Percentiles rank a stretch among this genome's conserved stretches.
phyloP scores from a whole-genome alignment of 2,329 filamentous ascomycete species.

The Pestalotiopsis sp. region DNA sequence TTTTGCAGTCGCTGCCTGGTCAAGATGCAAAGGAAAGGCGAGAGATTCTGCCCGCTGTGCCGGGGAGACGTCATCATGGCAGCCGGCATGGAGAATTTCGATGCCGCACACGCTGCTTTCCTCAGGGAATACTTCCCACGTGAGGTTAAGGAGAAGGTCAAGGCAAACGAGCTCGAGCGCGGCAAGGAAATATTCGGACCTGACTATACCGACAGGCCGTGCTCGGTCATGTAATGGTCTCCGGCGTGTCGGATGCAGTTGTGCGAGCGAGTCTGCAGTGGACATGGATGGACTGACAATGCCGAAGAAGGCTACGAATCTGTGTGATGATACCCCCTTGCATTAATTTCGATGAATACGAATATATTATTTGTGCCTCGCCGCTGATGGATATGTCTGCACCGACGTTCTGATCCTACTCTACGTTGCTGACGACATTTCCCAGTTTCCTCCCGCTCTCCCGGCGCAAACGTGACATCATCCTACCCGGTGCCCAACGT shows the following conservation, averaged over 20 bases:
- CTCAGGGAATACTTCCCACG: slow-evolving; percentile 76
- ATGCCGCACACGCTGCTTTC: slow-evolving; percentile 68
- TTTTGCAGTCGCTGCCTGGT: slow-evolving; percentile 87
- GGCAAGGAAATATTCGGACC: slow-evolving; percentile 74
- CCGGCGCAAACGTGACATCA: background rate
- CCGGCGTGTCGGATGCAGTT: background rate
- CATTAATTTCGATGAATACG: background rate
- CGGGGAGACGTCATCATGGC: slow-evolving; percentile 70
- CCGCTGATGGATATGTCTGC: too few relatives aligned
- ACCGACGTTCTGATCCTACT: too few relatives aligned
- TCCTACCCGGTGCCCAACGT: background rate
- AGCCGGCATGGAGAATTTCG: slow-evolving; percentile 73
- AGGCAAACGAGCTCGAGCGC: slow-evolving; percentile 75
- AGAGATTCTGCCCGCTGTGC: slow-evolving; percentile 76
- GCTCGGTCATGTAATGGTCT: slow-evolving; percentile 58
- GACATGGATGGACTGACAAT: background rate
- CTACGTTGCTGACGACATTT: background rate
- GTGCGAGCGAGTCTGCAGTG: background rate
- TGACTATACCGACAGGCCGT: slow-evolving; percentile 61
- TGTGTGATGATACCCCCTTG: slow-evolving; percentile 3
- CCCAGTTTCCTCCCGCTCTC: background rate
- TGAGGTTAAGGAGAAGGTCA: slow-evolving; percentile 68
- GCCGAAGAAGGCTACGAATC: background rate
- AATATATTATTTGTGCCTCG: background rate
- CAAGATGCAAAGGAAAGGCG: slow-evolving; percentile 72